A percentile compares a stretch with the other conserved stretches of the same genome.
phyloP scores from a whole-genome alignment of 2,329 filamentous ascomycete genomes.

The Xylariales sp. region DNA sequence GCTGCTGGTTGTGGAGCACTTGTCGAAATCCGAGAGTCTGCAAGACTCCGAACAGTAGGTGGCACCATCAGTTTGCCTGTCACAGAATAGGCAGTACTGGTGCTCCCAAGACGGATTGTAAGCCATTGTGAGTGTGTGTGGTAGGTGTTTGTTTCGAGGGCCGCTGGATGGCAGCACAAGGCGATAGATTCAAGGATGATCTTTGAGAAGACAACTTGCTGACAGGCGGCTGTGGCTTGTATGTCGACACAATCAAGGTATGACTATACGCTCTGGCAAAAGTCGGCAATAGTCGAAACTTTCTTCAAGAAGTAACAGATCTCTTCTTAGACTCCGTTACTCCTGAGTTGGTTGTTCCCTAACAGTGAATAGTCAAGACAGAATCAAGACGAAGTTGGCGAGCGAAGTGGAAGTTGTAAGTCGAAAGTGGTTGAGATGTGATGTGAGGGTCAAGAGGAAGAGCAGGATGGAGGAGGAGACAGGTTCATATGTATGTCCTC shows the following conservation, averaged over 20 bases:
- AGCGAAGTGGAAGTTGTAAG: background rate
- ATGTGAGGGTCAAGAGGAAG: background rate
- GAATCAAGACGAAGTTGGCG: background rate
- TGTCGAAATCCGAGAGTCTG: constrained; percentile 82
- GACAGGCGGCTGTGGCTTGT: too few species aligned
- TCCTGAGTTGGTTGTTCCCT: background rate
- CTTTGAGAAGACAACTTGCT: too few species aligned
- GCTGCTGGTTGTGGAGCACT: constrained; percentile 49
- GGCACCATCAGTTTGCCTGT: constrained; percentile 76
- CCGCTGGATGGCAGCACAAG: too few species aligned
- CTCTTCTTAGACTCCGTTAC: too few species aligned
- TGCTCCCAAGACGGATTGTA: constrained; percentile 68
- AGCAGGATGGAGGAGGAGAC: constrained; percentile 2
- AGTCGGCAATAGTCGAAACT: too few species aligned
- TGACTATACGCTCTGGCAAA: too few species aligned
- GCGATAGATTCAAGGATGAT: too few species aligned
- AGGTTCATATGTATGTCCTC: constrained; percentile 9
- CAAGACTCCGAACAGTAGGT: constrained; percentile 93
- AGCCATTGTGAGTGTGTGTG: constrained; percentile 45
- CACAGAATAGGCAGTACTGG: constrained; percentile 91
- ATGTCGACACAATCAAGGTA: too few species aligned
- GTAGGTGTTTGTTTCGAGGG: too few species aligned
- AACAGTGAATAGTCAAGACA: background rate
- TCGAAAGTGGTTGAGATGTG: too few species aligned
- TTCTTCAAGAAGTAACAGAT: too few species aligned